Evolutionary conservation across 192 early-diverging fungal genomes (phyloP).

Genomic region (Podochytrium sp.): DNA sequence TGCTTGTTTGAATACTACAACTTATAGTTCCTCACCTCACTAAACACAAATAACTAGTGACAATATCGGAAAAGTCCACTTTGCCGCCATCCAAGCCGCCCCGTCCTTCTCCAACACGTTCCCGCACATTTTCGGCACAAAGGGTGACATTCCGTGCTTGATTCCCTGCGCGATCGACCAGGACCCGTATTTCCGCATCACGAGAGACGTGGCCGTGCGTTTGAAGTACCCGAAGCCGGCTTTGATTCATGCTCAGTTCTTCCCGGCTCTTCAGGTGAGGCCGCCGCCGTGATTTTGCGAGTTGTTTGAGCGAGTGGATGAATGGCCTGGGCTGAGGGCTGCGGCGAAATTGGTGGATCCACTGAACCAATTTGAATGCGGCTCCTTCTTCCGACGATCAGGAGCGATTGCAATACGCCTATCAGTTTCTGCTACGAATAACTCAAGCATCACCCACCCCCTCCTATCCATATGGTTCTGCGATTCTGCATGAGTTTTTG

Average conservation of each 20-base stretch:
- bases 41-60: slow-evolving; percentile 61
- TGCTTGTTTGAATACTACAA: not conserved
- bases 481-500: not conserved
- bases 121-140: slow-evolving; percentile 92
- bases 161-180: slow-evolving; percentile 99
- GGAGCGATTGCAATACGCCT: no score
- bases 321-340: no score
- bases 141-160: slow-evolving; percentile 89
- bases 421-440: no score
- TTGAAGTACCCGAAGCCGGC: slow-evolving; percentile 96
- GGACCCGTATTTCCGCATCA: slow-evolving; percentile 98
- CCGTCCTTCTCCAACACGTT: slow-evolving; percentile 95
- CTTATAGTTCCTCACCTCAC: not conserved
- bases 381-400: no score
- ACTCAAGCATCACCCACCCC: no score
- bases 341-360: not conserved
- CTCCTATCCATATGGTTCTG: no score
- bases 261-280: slow-evolving; percentile 83
- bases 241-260: slow-evolving; percentile 92
- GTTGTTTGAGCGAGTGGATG: no score
- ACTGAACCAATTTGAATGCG: not conserved
- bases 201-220: slow-evolving; percentile 87
- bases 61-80: slow-evolving; percentile 91
- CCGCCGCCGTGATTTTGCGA: not conserved
- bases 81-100: slow-evolving; percentile 91